Conservation (phyloP, 2,329 filamentous ascomycete species). For the Hypoxylon sp. region DNA sequence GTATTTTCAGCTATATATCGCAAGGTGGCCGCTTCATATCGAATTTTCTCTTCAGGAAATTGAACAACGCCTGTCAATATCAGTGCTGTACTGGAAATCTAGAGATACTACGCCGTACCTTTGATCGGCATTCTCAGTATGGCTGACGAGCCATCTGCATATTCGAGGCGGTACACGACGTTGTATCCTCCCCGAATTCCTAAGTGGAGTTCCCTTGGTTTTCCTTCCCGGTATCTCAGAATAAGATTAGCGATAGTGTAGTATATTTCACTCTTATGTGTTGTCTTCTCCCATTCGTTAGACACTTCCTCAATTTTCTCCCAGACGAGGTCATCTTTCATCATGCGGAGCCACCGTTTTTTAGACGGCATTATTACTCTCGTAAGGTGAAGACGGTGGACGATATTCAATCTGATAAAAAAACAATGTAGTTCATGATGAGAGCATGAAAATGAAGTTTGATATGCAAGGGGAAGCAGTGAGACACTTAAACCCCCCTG, state of each 20-base stretch:
- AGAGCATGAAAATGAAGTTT: neutral
- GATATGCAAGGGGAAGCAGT: neutral
- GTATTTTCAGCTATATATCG: conserved; percentile 54
- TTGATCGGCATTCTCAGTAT: conserved; percentile 53
- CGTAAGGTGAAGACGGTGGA: neutral
- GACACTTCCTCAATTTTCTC: conserved; percentile 48
- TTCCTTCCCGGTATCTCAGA: conserved; percentile 46
- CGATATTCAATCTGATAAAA: neutral
- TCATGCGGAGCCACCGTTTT: conserved; percentile 45
- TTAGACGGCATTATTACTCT: conserved; percentile 47
- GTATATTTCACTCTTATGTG: conserved; percentile 44
- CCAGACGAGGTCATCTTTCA: conserved; percentile 53
- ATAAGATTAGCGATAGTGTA: conserved; percentile 48
- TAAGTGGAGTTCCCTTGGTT: conserved; percentile 47
- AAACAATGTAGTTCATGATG: neutral
- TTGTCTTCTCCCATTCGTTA: conserved; percentile 48
- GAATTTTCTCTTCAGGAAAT: conserved; percentile 57
- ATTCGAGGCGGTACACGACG: conserved; percentile 54
- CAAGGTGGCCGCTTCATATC: conserved; percentile 57
- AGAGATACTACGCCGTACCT: conserved; percentile 19
- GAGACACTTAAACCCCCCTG: neutral
- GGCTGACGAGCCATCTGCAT: conserved; percentile 53
- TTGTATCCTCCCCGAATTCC: conserved; percentile 54
- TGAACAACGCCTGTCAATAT: neutral
- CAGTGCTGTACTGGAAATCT: neutral